Percentiles rank a stretch among this genome's conserved stretches.
These are phyloP conservation scores for Lepidium campestre DNA, from an alignment of 441 rosid species.

Conservation along the genomic window DNA sequence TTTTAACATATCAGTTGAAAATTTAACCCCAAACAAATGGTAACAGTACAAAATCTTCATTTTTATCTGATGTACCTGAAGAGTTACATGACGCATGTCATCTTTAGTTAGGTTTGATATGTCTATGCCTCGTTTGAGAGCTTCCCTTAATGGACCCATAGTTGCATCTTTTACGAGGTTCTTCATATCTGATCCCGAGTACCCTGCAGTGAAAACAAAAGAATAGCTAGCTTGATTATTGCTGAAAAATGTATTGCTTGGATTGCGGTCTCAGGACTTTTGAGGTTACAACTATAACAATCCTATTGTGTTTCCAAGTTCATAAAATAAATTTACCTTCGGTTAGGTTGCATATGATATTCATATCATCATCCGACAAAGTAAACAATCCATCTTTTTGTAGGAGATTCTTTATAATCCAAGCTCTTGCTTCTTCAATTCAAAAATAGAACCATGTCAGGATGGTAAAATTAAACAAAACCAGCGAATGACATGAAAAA, in stretches of 20 bases:
- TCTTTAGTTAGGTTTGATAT: constrained; percentile 74
- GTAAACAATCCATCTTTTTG: constrained; percentile 85
- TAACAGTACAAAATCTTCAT: neutral
- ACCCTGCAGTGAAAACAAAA: constrained; percentile 37
- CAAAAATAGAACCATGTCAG: constrained; percentile 24
- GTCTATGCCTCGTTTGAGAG: constrained; percentile 79
- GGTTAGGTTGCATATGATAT: constrained; percentile 69
- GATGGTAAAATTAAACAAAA: neutral
- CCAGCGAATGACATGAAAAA: constrained; percentile 12
- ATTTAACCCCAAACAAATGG: neutral
- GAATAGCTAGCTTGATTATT: neutral
- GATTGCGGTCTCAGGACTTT: neutral
- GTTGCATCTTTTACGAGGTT: constrained; percentile 95
- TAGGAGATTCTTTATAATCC: constrained; percentile 73
- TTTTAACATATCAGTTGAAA: neutral
- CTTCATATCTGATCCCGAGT: constrained; percentile 98
- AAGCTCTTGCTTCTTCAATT: constrained; percentile 84
- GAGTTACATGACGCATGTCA: constrained; percentile 74
- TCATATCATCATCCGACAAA: constrained; percentile 62
- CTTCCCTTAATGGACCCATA: constrained; percentile 96
- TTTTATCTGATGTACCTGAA: constrained; percentile 45
- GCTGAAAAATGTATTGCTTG: neutral
- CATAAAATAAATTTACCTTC: constrained; percentile 42
- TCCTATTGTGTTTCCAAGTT: neutral
- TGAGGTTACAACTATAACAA: neutral